Base-by-base conservation (phyloP, 2,329 filamentous ascomycete genomes). In the Fusarium beomiforme region DNA sequence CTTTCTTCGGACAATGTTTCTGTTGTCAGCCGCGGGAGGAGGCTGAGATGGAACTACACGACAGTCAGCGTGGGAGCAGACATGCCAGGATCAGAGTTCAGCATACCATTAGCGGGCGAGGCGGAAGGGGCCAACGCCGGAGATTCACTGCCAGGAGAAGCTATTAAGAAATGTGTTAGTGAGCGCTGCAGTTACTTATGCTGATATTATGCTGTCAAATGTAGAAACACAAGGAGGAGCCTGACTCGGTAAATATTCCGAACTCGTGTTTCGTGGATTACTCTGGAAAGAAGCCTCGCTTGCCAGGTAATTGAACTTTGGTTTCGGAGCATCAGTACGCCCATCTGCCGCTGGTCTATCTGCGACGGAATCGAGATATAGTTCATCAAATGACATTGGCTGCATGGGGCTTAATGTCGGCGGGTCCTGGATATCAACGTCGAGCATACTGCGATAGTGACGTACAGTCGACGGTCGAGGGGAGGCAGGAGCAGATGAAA, bases 1-100 rank as follows among this genome's bases (percentile, higher is more conserved):
- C 88, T 99, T 99, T 84, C 96, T 91, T 84, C 96, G 93, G 78
- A 99, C 95, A 82, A 99, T 97, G 87, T 99, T 98, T 84, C 91
- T 91, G 88, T 92, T 92, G 79, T 94, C 92, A 79, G 87, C 84
- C 19, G 70, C 46, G 19, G 75, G 73, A 74, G 89, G 70, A 73
- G 89, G 75, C 76, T 79, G 80, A 73, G 79, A 77, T 54, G 80
- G 76, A 59, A 78, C 78, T 78, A 76, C 21, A 29, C 9, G 31
- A 26, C 10, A 31, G 67, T 71, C 31, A 71, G 64, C 43, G 24
- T n/a, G 3, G 21, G 34, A 57, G 13, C 21, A n/a, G 13, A 12
- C 33, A 23, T 10, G 16, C 24, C 26, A 3, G 13, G 3, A 5
- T 29, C 9, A 14, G 17, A 23, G 51, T 16, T 24, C 67, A 73